Evolutionary conservation across 495 filamentous ascomycete species (phyloP).

Genomic region (Haplographium delicatum): DNA sequence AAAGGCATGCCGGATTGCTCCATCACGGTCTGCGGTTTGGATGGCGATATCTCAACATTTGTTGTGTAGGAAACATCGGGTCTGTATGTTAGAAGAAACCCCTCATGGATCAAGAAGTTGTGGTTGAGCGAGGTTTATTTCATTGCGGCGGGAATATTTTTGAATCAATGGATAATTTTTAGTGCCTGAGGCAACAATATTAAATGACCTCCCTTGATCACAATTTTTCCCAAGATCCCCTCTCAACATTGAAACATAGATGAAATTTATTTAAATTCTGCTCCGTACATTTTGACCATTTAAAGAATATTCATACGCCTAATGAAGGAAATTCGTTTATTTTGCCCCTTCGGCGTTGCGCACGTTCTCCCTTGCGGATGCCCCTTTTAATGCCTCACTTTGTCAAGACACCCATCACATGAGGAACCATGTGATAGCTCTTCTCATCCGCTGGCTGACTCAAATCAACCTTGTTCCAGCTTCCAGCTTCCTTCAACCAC

Average conservation of each 20-base stretch:
- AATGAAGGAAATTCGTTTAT: constrained; percentile 2
- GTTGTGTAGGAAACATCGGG: constrained; percentile 16
- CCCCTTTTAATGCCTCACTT: constrained; percentile 28
- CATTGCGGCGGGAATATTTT: no score
- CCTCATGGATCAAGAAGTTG: no score
- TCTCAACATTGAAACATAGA: neutral
- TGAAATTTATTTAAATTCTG: neutral
- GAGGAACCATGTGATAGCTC: constrained; percentile 45
- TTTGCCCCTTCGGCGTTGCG: neutral
- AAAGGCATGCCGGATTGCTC: constrained; percentile 4
- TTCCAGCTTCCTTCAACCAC: constrained; percentile 46
- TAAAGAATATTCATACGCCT: neutral
- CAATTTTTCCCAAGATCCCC: neutral
- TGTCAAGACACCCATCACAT: constrained; percentile 49
- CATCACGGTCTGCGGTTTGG: constrained; percentile 21
- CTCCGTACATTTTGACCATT: neutral
- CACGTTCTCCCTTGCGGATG: neutral
- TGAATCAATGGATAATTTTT: no score
- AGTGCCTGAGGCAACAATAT: neutral
- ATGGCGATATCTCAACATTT: constrained; percentile 14
- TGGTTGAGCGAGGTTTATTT: no score
- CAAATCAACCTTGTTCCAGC: constrained; percentile 53
- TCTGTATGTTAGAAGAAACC: no score
- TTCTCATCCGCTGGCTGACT: constrained; percentile 37
- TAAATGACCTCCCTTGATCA: neutral